Evolutionary conservation across 1,284 basidiomycete genomes (phyloP), one percentile per base, ranked within the genome.

Genomic region (Tetrapyrgos nigripes): DNA sequence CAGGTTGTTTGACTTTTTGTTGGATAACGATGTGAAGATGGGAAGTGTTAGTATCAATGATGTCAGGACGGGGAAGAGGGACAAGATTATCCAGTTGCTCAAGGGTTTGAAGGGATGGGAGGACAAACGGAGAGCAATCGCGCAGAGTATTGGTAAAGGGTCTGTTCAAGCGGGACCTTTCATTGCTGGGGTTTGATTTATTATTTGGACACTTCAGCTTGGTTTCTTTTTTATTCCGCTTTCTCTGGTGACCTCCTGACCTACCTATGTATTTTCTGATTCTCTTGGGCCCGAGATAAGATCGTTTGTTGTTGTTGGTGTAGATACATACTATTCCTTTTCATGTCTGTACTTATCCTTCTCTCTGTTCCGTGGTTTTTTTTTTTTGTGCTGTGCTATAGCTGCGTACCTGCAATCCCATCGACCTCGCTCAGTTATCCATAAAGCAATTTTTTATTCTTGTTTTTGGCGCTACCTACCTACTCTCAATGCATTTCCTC

Each of bases 1-100:
- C 79, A 83, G 86, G 59, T 79, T 96, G 60, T 94, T 95, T 75
- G 94, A 96, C 74, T 94, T 93, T 72, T 75, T 96, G 53, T 83
- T 96, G 44, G 93, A 95, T 67, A 92, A 93, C 62, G 93, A 93
- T 55, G 87, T 96, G 58, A 91, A 91, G 75, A 92, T 95, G 79
- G 94, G 91, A 10, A 87, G 83, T 62, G 89, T 96, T 31, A 95
- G 92, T 67, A 94, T 97, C 75, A 96, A 96, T 70, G 95, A 97
- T 73, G 82, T 97, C 46, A 81, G 92, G 54, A 84, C 85, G 61
- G 93, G 91, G 40, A 92, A 91, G 70, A 79, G 84, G 44, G 88
- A 89, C 45, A 94, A 92, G 77, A 85, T 96, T 63, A 67, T 89
- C 8, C 87, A 93, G 70, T 76, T 97, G 26, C 72, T 97, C 64